phyloP scores from a whole-genome alignment of 2,329 filamentous ascomycete genomes.

The Fusarium camptoceras region DNA sequence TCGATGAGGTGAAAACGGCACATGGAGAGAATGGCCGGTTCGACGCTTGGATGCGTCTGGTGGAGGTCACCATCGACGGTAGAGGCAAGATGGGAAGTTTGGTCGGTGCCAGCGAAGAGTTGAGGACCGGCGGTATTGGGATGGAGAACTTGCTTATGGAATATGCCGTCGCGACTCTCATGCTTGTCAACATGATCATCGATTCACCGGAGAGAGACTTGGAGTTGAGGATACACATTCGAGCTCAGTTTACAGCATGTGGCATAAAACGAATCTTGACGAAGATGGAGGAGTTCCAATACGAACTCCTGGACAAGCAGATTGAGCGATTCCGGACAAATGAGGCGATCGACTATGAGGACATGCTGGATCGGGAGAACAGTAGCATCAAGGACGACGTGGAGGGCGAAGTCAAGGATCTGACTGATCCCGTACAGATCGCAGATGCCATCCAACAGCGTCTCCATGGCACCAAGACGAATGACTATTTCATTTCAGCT shows the following conservation, averaged over 20 bases:
- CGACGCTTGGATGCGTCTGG: constrained; percentile 98
- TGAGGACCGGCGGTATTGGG: constrained; percentile 93
- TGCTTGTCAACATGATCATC: constrained; percentile 96
- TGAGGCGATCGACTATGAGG: constrained; percentile 98
- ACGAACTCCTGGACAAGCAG: constrained; percentile 98
- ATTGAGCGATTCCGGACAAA: constrained; percentile 93
- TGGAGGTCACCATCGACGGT: constrained; percentile 96
- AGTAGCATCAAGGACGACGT: constrained; percentile 90
- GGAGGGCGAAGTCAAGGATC: constrained; percentile 87
- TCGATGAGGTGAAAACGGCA: constrained; percentile 90
- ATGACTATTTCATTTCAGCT: constrained; percentile 96
- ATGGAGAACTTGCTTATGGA: constrained; percentile 99
- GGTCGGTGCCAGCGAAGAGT: constrained; percentile 95
- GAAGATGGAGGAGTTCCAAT: constrained; percentile 99
- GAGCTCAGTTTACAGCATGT: constrained; percentile 94
- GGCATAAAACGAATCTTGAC: constrained; percentile 92
- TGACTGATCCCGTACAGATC: constrained; percentile 93
- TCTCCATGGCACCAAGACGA: constrained; percentile 83
- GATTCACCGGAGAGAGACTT: constrained; percentile 91
- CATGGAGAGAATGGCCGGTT: constrained; percentile 95
- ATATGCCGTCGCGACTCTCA: constrained; percentile 94
- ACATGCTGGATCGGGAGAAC: constrained; percentile 91
- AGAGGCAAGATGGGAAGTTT: constrained; percentile 99
- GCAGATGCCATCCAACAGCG: constrained; percentile 92
- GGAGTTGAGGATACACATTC: constrained; percentile 91